Percentiles rank a stretch among this genome's conserved stretches.
phyloP scores from a whole-genome alignment of 257 asterid genomes.

The Eustoma russellianum region DNA sequence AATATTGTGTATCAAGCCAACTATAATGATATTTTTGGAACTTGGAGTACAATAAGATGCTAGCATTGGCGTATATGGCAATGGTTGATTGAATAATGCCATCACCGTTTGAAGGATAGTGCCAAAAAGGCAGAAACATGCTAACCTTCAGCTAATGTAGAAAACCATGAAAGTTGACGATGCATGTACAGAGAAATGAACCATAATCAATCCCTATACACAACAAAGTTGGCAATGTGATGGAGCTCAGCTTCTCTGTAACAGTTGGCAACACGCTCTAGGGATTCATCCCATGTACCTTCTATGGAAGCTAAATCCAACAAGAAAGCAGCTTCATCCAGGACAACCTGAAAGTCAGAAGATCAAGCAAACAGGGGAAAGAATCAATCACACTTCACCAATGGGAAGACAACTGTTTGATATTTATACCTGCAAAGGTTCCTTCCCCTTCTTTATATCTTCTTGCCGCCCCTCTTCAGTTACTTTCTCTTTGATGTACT shows the following conservation, averaged over 20 bases:
- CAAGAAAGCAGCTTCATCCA: conserved; percentile 94
- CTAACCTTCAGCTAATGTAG: neutral
- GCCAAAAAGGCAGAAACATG: too few relatives aligned
- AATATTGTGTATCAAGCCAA: too few relatives aligned
- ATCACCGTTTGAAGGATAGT: too few relatives aligned
- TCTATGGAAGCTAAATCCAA: conserved; percentile 91
- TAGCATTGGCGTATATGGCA: too few relatives aligned
- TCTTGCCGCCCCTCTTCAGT: conserved; percentile 72
- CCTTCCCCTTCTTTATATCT: conserved; percentile 86
- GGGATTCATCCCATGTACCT: conserved; percentile 68
- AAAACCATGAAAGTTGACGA: neutral
- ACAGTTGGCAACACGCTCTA: conserved; percentile 65
- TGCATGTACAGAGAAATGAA: neutral
- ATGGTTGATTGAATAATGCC: too few relatives aligned
- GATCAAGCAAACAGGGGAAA: neutral
- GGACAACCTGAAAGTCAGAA: conserved; percentile 41
- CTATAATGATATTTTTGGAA: too few relatives aligned
- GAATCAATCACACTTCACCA: too few relatives aligned
- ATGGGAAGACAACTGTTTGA: neutral
- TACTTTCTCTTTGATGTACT: conserved; percentile 81
- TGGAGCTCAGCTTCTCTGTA: conserved; percentile 65
- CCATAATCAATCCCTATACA: conserved; percentile 38
- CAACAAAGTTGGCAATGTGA: conserved; percentile 66
- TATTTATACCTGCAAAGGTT: conserved; percentile 62
- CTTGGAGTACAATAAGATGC: too few relatives aligned